These are phyloP conservation scores for Trichoderma sp. DNA, from an alignment of 2,329 filamentous ascomycete species.

Conservation along the genomic window DNA sequence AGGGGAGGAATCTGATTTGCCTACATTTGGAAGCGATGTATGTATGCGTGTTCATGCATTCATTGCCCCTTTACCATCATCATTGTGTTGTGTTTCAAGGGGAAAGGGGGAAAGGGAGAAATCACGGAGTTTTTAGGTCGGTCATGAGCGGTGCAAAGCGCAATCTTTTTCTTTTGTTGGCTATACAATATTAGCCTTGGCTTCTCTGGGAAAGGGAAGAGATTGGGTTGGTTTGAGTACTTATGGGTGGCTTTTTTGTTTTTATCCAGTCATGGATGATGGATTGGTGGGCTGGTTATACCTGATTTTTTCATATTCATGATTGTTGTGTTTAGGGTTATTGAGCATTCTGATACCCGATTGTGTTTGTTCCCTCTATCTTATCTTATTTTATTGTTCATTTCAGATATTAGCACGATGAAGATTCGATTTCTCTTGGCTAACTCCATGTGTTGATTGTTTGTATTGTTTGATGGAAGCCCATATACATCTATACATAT, in stretches of 20 bases:
- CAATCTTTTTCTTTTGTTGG: neutral
- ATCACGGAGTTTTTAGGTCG: slow-evolving; percentile 11
- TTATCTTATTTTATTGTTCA: neutral
- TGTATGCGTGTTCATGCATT: neutral
- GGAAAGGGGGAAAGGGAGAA: neutral
- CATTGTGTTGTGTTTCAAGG: neutral
- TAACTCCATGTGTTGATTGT: neutral
- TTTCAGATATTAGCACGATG: neutral
- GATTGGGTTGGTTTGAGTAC: neutral
- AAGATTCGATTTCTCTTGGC: neutral
- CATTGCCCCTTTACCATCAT: neutral
- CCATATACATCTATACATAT: neutral
- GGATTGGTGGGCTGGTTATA: neutral
- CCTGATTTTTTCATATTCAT: slow-evolving; percentile 21
- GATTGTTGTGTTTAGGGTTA: slow-evolving; percentile 30
- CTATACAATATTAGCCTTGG: neutral
- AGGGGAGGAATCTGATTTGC: neutral
- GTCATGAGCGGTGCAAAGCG: slow-evolving; percentile 1
- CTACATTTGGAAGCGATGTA: neutral
- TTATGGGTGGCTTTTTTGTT: neutral
- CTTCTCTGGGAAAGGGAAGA: neutral
- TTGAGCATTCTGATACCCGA: slow-evolving; percentile 39
- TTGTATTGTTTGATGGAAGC: neutral
- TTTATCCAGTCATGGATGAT: neutral
- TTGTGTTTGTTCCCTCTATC: slow-evolving; percentile 24